These are phyloP conservation scores for Protomyces inundatus DNA, from an alignment of 1,139 yeast species.

Conservation along the genomic window DNA sequence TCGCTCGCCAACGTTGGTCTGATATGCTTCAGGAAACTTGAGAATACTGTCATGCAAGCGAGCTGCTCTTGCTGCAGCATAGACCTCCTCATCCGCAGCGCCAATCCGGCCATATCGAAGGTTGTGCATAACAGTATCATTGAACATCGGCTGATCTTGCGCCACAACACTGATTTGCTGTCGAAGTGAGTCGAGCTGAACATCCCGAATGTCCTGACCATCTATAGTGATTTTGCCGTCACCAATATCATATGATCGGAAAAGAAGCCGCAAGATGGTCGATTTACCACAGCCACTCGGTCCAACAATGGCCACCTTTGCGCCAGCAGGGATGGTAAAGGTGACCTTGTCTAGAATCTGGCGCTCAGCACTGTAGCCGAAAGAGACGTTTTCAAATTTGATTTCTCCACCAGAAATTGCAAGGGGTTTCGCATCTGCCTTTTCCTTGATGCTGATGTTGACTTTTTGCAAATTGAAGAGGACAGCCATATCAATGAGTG, in stretches of 20 bases:
- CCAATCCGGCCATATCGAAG: conserved; percentile 73
- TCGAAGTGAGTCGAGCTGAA: conserved; percentile 70
- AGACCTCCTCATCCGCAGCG: conserved; percentile 62
- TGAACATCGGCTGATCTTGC: conserved; percentile 52
- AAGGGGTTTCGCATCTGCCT: conserved; percentile 58
- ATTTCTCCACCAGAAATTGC: conserved; percentile 61
- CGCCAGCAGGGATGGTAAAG: conserved; percentile 62
- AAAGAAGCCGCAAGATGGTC: conserved; percentile 73
- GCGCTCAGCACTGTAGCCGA: conserved; percentile 85
- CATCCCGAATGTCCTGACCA: conserved; percentile 76
- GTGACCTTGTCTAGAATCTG: conserved; percentile 76
- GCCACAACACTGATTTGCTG: conserved; percentile 85
- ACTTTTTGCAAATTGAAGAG: conserved; percentile 75
- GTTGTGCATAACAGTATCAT: conserved; percentile 82
- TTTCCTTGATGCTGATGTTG: conserved; percentile 59
- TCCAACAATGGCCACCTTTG: conserved; percentile 34
- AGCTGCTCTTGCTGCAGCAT: conserved; percentile 59
- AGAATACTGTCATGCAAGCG: conserved; percentile 49
- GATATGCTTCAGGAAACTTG: conserved; percentile 74
- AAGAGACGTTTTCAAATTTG: conserved; percentile 81
- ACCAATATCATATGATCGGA: conserved; percentile 80
- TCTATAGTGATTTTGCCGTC: conserved; percentile 75
- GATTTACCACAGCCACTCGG: conserved; percentile 58
- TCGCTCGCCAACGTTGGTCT: conserved; percentile 94
- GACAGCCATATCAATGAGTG: conserved; percentile 87